phyloP scores from a whole-genome alignment of 495 filamentous ascomycete genomes.

The Daldinia loculata region DNA sequence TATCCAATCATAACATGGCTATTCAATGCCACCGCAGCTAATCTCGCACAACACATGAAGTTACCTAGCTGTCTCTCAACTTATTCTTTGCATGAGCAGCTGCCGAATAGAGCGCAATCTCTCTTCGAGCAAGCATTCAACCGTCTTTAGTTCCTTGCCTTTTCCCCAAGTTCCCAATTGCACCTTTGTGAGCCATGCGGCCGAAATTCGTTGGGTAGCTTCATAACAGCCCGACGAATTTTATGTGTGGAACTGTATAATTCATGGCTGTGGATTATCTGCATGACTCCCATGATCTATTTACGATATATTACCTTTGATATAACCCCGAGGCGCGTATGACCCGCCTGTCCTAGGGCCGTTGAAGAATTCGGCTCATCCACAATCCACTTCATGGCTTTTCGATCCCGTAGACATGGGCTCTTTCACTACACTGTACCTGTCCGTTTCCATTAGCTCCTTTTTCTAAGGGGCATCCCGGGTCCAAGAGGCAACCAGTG shows the following conservation, averaged over 20 bases:
- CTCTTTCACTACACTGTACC: constrained; percentile 3
- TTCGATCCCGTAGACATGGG: constrained; percentile 18
- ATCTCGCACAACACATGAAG: constrained; percentile 32
- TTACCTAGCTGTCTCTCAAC: constrained; percentile 22
- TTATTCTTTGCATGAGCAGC: constrained; percentile 36
- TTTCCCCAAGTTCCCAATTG: constrained; percentile 17
- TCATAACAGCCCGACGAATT: constrained; percentile 27
- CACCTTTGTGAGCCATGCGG: constrained; percentile 24
- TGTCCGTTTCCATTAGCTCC: constrained; percentile 31
- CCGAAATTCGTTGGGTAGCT: constrained; percentile 32
- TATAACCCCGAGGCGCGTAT: constrained; percentile 44
- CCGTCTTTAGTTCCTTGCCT: constrained; percentile 19
- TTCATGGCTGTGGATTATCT: constrained; percentile 26
- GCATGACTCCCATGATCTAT: constrained; percentile 51
- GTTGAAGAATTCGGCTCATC: constrained; percentile 29
- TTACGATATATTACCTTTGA: constrained; percentile 48
- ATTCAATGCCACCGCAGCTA: constrained; percentile 32
- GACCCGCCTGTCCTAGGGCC: constrained; percentile 30
- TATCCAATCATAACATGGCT: constrained; percentile 30
- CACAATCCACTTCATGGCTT: constrained; percentile 16
- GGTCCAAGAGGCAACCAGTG: constrained; percentile 32
- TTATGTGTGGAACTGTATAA: constrained; percentile 16
- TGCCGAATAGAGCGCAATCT: constrained; percentile 32
- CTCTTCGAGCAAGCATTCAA: constrained; percentile 27
- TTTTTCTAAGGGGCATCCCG: constrained; percentile 29